phyloP scores from a whole-genome alignment of 345 rosid genomes.

The Salix udensis region DNA sequence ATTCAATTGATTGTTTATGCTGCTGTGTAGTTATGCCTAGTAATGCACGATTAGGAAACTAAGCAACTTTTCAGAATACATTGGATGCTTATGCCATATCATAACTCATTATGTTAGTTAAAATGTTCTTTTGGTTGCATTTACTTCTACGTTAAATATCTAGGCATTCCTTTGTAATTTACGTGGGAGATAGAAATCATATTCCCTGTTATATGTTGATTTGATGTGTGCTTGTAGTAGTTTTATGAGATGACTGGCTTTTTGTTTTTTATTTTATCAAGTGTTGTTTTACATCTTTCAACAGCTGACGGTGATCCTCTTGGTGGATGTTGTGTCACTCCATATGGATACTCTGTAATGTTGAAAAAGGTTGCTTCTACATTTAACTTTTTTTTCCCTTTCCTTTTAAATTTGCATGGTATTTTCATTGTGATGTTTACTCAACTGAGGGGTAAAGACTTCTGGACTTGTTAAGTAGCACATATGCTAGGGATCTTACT shows the following conservation, averaged over 20 bases:
- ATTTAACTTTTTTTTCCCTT: not conserved
- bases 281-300: constrained; percentile 18
- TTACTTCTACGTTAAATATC: not conserved
- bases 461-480: not conserved
- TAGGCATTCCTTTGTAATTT: not conserved
- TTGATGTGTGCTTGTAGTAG: not conserved
- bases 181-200: not conserved
- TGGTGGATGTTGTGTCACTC: constrained; percentile 81
- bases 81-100: not conserved
- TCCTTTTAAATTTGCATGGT: not conserved
- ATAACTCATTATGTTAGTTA: not conserved
- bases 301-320: constrained; percentile 86
- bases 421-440: not conserved
- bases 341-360: constrained; percentile 76
- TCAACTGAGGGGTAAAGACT: not conserved
- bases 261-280: not conserved
- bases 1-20: not conserved
- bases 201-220: not conserved
- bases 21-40: not conserved
- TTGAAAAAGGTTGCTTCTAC: constrained; percentile 57
- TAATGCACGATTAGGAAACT: not conserved
- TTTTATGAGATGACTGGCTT: not conserved
- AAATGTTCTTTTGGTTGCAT: not conserved
- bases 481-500: not conserved
- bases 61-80: not conserved